phyloP scores from a whole-genome alignment of 495 filamentous ascomycete species.

The Hypoxylon subgilvum region DNA sequence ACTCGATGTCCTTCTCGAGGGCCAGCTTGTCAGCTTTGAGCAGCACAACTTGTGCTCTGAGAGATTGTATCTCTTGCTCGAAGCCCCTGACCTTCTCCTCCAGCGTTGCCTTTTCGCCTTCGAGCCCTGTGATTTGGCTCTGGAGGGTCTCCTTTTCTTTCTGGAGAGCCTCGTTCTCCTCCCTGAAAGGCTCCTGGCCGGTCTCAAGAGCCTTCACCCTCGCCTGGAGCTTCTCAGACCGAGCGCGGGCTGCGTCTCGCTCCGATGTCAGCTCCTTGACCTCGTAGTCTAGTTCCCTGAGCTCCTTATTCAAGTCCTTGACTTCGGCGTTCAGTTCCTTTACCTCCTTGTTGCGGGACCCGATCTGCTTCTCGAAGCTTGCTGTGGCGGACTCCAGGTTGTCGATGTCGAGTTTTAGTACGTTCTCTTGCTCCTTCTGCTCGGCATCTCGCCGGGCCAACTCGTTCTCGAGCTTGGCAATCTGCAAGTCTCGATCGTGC shows the following conservation, averaged over 20 bases:
- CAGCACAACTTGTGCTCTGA: conserved; percentile 21
- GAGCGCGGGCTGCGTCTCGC: conserved; percentile 16
- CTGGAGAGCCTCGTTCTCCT: conserved; percentile 18
- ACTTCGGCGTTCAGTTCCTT: conserved; percentile 32
- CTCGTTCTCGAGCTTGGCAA: conserved; percentile 43
- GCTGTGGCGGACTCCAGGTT: conserved; percentile 44
- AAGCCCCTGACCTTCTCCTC: conserved; percentile 21
- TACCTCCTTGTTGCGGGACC: conserved; percentile 47
- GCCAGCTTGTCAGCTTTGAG: conserved; percentile 27
- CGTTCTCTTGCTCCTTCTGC: conserved; percentile 47
- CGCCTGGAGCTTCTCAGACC: conserved; percentile 22
- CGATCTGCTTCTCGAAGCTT: conserved; percentile 46
- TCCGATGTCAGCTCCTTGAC: conserved; percentile 40
- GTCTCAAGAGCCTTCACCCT: conserved; percentile 28
- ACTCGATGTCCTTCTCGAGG: conserved; percentile 28
- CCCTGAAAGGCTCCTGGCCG: conserved; percentile 7
- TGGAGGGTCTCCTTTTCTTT: conserved; percentile 19
- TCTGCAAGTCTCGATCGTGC: conserved; percentile 39
- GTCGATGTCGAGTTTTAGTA: conserved; percentile 44
- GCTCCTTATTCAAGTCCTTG: conserved; percentile 36
- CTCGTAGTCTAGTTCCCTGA: conserved; percentile 47
- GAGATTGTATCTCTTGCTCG: conserved; percentile 27
- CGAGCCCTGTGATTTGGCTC: conserved; percentile 35
- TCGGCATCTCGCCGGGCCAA: conserved; percentile 43
- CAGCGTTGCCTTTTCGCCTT: conserved; percentile 28